Conservation (phyloP, 331 rosid species). For the Malus hybrid region DNA sequence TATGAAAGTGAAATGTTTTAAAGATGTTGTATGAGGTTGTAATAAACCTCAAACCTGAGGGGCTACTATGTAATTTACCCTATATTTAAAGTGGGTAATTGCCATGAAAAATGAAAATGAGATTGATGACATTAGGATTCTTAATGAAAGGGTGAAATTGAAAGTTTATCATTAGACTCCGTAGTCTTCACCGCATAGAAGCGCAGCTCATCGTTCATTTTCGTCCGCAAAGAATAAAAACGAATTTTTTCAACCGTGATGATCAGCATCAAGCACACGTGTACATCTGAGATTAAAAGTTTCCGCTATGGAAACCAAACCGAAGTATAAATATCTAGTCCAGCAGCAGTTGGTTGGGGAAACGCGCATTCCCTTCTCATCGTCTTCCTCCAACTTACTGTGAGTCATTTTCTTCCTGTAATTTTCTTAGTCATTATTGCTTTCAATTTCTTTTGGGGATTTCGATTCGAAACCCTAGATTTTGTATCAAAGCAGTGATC, state of each 20-base stretch:
- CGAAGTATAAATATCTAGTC: neutral
- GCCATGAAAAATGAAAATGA: too few relatives aligned
- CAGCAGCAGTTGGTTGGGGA: neutral
- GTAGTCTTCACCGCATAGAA: neutral
- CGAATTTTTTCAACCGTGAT: neutral
- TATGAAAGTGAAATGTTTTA: too few relatives aligned
- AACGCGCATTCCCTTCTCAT: neutral
- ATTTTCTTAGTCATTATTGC: neutral
- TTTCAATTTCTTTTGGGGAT: neutral
- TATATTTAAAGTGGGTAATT: too few relatives aligned
- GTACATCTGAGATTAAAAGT: neutral
- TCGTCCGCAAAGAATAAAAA: neutral
- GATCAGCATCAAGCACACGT: neutral
- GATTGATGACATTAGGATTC: too few relatives aligned
- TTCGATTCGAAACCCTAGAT: neutral
- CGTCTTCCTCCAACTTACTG: slow-evolving; percentile 1
- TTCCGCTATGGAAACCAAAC: neutral
- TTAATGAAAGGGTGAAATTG: too few relatives aligned
- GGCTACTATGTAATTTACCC: too few relatives aligned
- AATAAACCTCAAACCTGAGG: too few relatives aligned
- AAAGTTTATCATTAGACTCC: neutral
- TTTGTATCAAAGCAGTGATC: neutral
- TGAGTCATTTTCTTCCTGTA: slow-evolving; percentile 4
- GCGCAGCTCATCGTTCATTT: neutral
- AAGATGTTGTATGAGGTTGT: too few relatives aligned